A percentile compares a stretch with the other conserved stretches of the same genome.
Conservation (phyloP, 768 basidiomycete genomes). For the Tricholoma saponaceum region DNA sequence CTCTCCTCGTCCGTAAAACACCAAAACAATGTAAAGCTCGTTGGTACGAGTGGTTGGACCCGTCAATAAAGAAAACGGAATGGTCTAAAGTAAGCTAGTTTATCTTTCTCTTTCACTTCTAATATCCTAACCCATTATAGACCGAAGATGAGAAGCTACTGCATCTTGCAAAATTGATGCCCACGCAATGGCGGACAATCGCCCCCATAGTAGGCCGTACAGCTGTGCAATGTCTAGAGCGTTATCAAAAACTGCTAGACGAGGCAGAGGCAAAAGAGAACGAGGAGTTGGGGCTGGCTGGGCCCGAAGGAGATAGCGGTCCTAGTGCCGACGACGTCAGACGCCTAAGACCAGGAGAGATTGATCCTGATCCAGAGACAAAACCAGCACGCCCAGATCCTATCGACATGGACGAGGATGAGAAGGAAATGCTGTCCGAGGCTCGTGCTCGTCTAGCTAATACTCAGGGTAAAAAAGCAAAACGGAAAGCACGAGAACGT, state of each 20-base stretch:
- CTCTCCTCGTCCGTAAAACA: slow-evolving; percentile 94
- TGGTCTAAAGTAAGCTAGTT: slow-evolving; percentile 83
- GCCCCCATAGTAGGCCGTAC: slow-evolving; percentile 98
- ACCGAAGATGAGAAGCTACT: slow-evolving; percentile 98
- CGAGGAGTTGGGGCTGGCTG: slow-evolving; percentile 88
- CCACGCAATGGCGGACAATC: slow-evolving; percentile 99
- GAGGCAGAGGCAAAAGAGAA: slow-evolving; percentile 97
- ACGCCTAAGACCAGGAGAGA: slow-evolving; percentile 88
- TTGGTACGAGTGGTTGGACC: slow-evolving; percentile 99
- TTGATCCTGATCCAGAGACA: slow-evolving; percentile 98
- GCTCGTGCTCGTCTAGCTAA: slow-evolving; percentile 97
- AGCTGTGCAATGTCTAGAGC: slow-evolving; percentile 95
- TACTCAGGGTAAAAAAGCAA: slow-evolving; percentile 99
- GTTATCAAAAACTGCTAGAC: slow-evolving; percentile 96
- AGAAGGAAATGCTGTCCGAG: slow-evolving; percentile 99
- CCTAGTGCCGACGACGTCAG: slow-evolving; percentile 93
- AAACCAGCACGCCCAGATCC: slow-evolving; percentile 98
- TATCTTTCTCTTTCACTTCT: not conserved
- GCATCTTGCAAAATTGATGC: slow-evolving; percentile 98
- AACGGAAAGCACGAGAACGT: slow-evolving; percentile 95
- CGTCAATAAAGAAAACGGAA: slow-evolving; percentile 99
- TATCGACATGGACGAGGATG: slow-evolving; percentile 99
- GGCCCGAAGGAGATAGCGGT: slow-evolving; percentile 74
- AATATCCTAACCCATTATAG: slow-evolving; percentile 33
- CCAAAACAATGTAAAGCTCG: slow-evolving; percentile 99